Evolutionary conservation across 805 yeast genomes (phyloP).

Genomic region (Barnettozyma sp.): DNA sequence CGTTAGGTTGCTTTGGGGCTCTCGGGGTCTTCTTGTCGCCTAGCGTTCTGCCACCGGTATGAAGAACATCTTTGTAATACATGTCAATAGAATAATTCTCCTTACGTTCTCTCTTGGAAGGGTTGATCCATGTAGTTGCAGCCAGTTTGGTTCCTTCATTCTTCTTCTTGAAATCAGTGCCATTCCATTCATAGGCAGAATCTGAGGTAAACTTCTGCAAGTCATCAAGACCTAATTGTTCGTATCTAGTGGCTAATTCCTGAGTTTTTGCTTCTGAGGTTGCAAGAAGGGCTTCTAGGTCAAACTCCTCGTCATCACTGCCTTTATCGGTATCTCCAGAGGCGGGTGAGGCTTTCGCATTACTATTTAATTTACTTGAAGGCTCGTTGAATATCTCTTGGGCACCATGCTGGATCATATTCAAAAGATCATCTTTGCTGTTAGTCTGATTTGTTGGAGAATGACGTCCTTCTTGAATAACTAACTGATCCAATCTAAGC

Average conservation of each 20-base stretch:
- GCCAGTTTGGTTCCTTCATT: slow-evolving; percentile 37
- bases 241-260: slow-evolving; percentile 55
- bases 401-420: slow-evolving; percentile 83
- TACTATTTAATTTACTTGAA: slow-evolving; percentile 5
- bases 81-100: slow-evolving; percentile 83
- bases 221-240: slow-evolving; percentile 66
- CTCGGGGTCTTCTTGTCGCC: slow-evolving; percentile 51
- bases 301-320: slow-evolving; percentile 37
- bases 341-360: too few relatives aligned
- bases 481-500: slow-evolving; percentile 70
- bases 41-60: slow-evolving; percentile 56
- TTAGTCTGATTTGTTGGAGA: slow-evolving; percentile 30
- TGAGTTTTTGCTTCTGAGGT: slow-evolving; percentile 59
- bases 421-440: slow-evolving; percentile 64
- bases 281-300: slow-evolving; percentile 53
- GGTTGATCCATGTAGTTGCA: slow-evolving; percentile 70
- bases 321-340: slow-evolving; percentile 24
- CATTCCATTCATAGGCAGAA: slow-evolving; percentile 84
- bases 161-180: slow-evolving; percentile 71
- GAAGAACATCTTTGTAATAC: slow-evolving; percentile 75
- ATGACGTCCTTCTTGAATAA: slow-evolving; percentile 67
- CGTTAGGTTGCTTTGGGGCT: slow-evolving; percentile 76
- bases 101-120: slow-evolving; percentile 78
- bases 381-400: slow-evolving; percentile 42
- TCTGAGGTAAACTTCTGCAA: slow-evolving; percentile 68